These are phyloP conservation scores for Cercospora sp. DNA, from an alignment of 2,329 filamentous ascomycete species.

Conservation along the genomic window DNA sequence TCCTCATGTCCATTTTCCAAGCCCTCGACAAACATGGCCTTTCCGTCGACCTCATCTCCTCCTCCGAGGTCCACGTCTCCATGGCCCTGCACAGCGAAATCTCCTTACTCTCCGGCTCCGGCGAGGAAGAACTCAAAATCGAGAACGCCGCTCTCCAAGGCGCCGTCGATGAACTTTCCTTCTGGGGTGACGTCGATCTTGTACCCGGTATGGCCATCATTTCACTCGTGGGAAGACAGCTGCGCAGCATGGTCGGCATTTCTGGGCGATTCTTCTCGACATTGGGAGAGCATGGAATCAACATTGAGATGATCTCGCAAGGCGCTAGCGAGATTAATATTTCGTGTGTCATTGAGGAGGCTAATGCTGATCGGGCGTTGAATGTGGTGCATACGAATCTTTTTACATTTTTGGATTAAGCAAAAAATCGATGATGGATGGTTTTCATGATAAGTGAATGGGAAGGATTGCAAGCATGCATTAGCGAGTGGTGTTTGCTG, in stretches of 20 bases:
- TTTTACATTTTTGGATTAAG: constrained; percentile 91
- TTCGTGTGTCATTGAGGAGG: constrained; percentile 90
- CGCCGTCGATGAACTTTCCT: constrained; percentile 67
- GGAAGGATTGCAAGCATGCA: neutral
- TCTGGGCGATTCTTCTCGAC: constrained; percentile 94
- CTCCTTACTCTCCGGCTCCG: constrained; percentile 52
- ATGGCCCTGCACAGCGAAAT: constrained; percentile 88
- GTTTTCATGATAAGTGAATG: neutral
- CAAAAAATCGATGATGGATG: constrained; percentile 5
- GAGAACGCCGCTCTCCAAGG: constrained; percentile 50
- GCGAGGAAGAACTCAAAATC: constrained; percentile 51
- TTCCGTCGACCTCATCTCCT: constrained; percentile 94
- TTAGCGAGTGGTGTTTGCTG: constrained; percentile 1
- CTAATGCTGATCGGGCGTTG: constrained; percentile 87
- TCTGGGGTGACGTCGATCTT: constrained; percentile 87
- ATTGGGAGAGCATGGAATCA: constrained; percentile 87
- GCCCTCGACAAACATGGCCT: constrained; percentile 84
- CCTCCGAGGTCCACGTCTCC: constrained; percentile 93
- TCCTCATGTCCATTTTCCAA: constrained; percentile 90
- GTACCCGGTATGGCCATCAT: constrained; percentile 92
- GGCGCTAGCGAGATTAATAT: constrained; percentile 99
- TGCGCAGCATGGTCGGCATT: constrained; percentile 95
- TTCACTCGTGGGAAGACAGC: constrained; percentile 88
- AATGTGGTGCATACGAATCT: constrained; percentile 96
- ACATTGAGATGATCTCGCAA: constrained; percentile 99